Evolutionary conservation across 164 flowering plant genomes (phyloP), one percentile per base, ranked within the genome.

Genomic region (Tetrastigma voinierianum): DNA sequence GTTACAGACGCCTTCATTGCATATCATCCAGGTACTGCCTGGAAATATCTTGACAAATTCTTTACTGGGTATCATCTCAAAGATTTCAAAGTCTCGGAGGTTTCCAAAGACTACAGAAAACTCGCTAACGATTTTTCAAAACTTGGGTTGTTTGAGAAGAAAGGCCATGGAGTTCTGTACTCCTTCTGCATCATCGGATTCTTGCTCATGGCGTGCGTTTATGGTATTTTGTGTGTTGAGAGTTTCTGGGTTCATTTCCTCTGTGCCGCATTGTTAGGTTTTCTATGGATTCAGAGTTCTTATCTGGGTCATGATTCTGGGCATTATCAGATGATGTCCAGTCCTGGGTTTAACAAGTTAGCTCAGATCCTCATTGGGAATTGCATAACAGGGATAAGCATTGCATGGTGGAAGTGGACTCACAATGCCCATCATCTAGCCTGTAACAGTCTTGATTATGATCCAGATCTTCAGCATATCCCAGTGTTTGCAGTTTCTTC

Each of bases 371-470:
- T 67, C 19, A 5, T 68, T 3, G 83, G 81, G 40, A 32, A 32
- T 32, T 32, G 7, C 40, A 32, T 32, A 32, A 4, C 0, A 4
- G 40, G 40, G 40, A 79, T 87, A 64, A 85, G 92, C 71, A 87
- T 87, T 19, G 92, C 76, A 10, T 87, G 92, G 92, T 87, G 92
- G 92, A 87, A 85, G 61, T 82, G 88, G 83, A 84, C 80, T 15
- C 90, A 87, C 67, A 86, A 86, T 66, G 88, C 88, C 5, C 92
- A 87, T 61, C 92, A 87, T 64, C 78, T 86, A 45, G 82, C 90
- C 80, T 32, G 40, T 32, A 32, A 32, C 0, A 32, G 40, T 32
- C 40, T 32, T 32, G 40, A 32, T 32, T 32, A 32, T 32, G 40
- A 32, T 1, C 0, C 7, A 3, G 5, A 32, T 32, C 40, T 32